Evolutionary conservation across 1,284 basidiomycete species (phyloP).

Genomic region (Prillingera fragicola): DNA sequence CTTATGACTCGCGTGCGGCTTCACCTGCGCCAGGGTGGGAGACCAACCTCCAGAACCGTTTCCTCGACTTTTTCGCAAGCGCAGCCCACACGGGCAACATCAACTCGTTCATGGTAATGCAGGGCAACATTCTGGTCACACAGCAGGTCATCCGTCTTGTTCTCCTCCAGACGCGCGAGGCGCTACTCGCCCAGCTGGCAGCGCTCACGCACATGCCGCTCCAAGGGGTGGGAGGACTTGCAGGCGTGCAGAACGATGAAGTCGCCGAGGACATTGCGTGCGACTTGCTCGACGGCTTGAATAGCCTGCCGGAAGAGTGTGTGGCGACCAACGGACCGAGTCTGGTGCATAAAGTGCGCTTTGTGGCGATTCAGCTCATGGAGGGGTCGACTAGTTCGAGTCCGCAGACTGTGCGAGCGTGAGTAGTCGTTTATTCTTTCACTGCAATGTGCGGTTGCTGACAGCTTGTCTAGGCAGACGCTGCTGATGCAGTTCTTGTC

Average conservation of each 20-base stretch:
- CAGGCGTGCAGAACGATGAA: constrained; percentile 26
- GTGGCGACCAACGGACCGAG: constrained; percentile 41
- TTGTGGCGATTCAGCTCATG: constrained; percentile 42
- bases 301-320: constrained; percentile 37
- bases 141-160: constrained; percentile 39
- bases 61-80: constrained; percentile 31
- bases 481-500: constrained; percentile 41
- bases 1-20: constrained; percentile 26
- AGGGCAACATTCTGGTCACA: constrained; percentile 43
- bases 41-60: constrained; percentile 26
- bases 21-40: constrained; percentile 39
- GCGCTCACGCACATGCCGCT: constrained; percentile 33
- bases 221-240: constrained; percentile 21
- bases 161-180: constrained; percentile 33
- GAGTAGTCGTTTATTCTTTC: constrained; percentile 11
- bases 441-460: background rate
- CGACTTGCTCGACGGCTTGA: constrained; percentile 39
- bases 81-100: constrained; percentile 21
- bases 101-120: constrained; percentile 37
- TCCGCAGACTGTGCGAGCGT: constrained; percentile 29
- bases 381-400: constrained; percentile 24
- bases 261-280: constrained; percentile 37
- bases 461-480: constrained; percentile 23
- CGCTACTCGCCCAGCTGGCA: constrained; percentile 29
- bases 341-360: constrained; percentile 43